Base-by-base conservation (phyloP, 1,284 basidiomycete genomes). In the Prillingera fragicola region DNA sequence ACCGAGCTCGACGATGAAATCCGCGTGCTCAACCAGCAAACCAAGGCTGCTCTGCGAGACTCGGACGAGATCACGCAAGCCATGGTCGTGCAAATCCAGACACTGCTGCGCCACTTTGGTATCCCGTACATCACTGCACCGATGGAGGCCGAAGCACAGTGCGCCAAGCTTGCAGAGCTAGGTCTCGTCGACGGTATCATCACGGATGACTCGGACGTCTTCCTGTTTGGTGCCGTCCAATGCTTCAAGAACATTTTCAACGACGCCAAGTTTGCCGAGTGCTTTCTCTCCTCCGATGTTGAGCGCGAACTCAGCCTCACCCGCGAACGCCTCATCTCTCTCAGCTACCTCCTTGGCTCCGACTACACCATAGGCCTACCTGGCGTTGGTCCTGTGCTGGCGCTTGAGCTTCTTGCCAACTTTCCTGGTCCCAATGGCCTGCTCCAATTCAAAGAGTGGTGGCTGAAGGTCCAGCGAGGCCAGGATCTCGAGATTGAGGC, bases 221-320 rank as follows among this genome's bases (percentile, higher is more conserved):
- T 99, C 70, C 81, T 98, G 34, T 99, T 99, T 57, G 94, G 95
- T 24, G 94, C 87, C 14, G 75, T 79, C 48, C 82, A 89, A 22
- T 88, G 98, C 33, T 96, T 87, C 78, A 95, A 95, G 72, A 96
- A 99, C 70, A 95, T 99, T 85, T 99, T 99, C 76, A 97, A 97
- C 70, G 90, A 97, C 72, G 87, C 87, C 48, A 97, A 96, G 76
- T 95, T 89, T 8, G 94, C 97, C 46, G 94, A 98, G 70, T 92
- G 90, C 63, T 98, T 95, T 73, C 73, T 95, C 26, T 74, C 83
- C 6, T 73, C 80, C 1, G 95, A 99, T 66, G 78, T 98, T 42
- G 78, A 81, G 39, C 80, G 91, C 32, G 95, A 98, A 68, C 76
- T 98, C 6, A 85, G 89, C 1, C 75, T 99, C 13, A 85, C 87